These are phyloP conservation scores for Ustilago cynodontis DNA, from an alignment of 1,284 basidiomycete species.

Conservation along the genomic window DNA sequence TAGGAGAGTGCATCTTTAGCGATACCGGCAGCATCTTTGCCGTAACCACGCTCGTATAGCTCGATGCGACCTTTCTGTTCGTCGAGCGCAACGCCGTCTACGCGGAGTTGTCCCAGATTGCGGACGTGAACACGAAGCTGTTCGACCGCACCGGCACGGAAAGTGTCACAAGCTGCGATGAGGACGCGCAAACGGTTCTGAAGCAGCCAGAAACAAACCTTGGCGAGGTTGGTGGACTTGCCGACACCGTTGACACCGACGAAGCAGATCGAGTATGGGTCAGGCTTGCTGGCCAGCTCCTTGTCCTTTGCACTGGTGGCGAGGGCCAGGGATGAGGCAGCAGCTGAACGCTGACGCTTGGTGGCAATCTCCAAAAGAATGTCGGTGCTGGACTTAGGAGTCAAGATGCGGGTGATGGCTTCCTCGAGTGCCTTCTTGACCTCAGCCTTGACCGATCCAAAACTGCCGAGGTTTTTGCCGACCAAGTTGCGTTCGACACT, in stretches of 20 bases:
- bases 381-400: conserved; percentile 96
- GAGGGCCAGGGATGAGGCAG: conserved; percentile 49
- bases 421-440: conserved; percentile 86
- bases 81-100: conserved; percentile 57
- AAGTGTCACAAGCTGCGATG: conserved; percentile 98
- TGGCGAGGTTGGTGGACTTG: conserved; percentile 97
- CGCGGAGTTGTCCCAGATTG: conserved; percentile 86
- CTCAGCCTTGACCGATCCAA: conserved; percentile 79
- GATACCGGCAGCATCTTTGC: conserved; percentile 97
- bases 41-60: conserved; percentile 95
- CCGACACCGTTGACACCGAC: conserved; percentile 99
- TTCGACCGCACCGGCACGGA: conserved; percentile 97
- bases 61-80: conserved; percentile 82
- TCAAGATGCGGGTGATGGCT: conserved; percentile 91
- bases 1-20: conserved; percentile 87
- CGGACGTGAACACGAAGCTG: conserved; percentile 96
- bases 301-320: conserved; percentile 68
- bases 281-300: conserved; percentile 73
- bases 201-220: conserved; percentile 98
- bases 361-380: conserved; percentile 79
- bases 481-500: conserved; percentile 88
- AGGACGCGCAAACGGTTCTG: conserved; percentile 93
- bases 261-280: conserved; percentile 93
- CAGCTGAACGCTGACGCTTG: conserved; percentile 68
- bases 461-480: conserved; percentile 75